A percentile compares a stretch with the other conserved stretches of the same genome.
These are phyloP conservation scores for Magnusiomyces ingens DNA, from an alignment of 1,139 yeast species.

Conservation along the genomic window DNA sequence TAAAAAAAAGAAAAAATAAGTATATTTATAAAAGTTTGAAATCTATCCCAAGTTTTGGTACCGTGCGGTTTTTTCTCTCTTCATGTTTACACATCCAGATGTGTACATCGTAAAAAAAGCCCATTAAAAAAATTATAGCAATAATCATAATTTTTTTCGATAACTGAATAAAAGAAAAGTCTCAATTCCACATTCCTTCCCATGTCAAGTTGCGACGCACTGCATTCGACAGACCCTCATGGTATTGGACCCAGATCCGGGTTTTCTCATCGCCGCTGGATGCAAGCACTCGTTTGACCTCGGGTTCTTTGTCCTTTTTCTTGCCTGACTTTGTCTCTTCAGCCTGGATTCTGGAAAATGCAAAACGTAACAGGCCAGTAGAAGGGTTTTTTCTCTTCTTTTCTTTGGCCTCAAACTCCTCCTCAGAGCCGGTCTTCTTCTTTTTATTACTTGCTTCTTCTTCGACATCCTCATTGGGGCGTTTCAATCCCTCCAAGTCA, in stretches of 20 bases:
- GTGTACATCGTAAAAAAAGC: no score
- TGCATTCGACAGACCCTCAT: constrained; percentile 93
- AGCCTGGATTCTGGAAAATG: not conserved
- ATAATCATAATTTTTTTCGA: no score
- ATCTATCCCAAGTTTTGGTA: no score
- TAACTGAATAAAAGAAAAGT: not conserved
- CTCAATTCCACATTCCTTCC: constrained; percentile 53
- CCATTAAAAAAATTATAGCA: no score
- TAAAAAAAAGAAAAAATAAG: no score
- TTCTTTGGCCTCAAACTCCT: not conserved
- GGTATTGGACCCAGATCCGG: constrained; percentile 79
- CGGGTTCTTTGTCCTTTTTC: constrained; percentile 13
- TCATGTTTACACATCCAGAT: no score
- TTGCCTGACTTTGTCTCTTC: not conserved
- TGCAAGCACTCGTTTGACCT: constrained; percentile 16
- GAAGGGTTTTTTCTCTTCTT: not conserved
- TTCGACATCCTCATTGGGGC: not conserved
- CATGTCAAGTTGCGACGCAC: constrained; percentile 81
- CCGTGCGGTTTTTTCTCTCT: no score
- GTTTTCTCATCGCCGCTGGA: constrained; percentile 5
- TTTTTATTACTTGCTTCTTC: not conserved
- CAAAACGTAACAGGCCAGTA: constrained; percentile 1
- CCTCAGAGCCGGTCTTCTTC: not conserved
- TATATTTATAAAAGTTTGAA: no score
- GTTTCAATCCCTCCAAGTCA: constrained; percentile 6